phyloP scores from a whole-genome alignment of 441 rosid species.

The Kokia cookei region DNA sequence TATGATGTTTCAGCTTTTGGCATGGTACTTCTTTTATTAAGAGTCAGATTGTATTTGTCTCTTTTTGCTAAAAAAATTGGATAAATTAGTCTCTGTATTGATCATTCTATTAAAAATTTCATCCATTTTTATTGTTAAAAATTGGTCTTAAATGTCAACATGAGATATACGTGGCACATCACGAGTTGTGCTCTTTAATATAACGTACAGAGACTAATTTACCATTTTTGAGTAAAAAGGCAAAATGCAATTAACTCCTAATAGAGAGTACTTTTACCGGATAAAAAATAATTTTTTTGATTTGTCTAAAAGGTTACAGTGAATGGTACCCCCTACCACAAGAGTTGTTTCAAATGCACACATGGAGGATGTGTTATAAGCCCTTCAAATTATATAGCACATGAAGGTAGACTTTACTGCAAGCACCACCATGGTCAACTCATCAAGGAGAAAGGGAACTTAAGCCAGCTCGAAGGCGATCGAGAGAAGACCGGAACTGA shows the following conservation, averaged over 20 bases:
- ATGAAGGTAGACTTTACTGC: conserved; percentile 92
- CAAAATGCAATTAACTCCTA: too few relatives aligned
- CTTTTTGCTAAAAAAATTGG: too few relatives aligned
- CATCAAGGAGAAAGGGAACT: conserved; percentile 90
- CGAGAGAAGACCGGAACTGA: conserved; percentile 31
- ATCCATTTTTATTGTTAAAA: too few relatives aligned
- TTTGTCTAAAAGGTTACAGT: conserved; percentile 50
- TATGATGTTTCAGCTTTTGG: not conserved
- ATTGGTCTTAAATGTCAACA: too few relatives aligned
- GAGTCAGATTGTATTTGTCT: too few relatives aligned
- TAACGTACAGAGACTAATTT: too few relatives aligned
- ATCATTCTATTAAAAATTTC: too few relatives aligned
- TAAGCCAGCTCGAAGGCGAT: conserved; percentile 93
- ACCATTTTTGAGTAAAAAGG: too few relatives aligned
- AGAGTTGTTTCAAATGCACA: conserved; percentile 78
- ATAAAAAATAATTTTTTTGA: not conserved
- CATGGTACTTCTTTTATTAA: not conserved
- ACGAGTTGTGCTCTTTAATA: too few relatives aligned
- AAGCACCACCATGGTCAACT: conserved; percentile 90
- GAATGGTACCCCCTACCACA: conserved; percentile 89
- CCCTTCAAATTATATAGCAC: conserved; percentile 4
- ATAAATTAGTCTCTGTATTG: too few relatives aligned
- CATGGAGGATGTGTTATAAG: conserved; percentile 2
- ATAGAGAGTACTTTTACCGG: too few relatives aligned
- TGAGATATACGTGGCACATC: too few relatives aligned